A percentile compares a stretch with the other conserved stretches of the same genome.
phyloP scores from a whole-genome alignment of 805 yeast genomes.

The Pichia cabralensis region DNA sequence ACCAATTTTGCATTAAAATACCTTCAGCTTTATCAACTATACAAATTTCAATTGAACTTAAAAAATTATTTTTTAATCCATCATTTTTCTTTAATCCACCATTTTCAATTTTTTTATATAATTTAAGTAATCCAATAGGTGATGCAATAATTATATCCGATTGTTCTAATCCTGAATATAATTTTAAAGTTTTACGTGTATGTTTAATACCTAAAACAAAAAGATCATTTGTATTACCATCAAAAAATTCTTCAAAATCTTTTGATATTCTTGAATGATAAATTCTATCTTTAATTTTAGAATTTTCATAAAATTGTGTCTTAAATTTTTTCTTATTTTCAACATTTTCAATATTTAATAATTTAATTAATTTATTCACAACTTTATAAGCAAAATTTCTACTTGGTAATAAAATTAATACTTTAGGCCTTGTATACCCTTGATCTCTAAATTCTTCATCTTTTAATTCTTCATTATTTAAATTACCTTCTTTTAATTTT shows the following conservation, averaged over 20 bases:
- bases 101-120: constrained; percentile 41
- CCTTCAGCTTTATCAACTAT: constrained; percentile 79
- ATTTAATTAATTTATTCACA: constrained; percentile 47
- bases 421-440: constrained; percentile 92
- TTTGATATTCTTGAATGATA: constrained; percentile 60
- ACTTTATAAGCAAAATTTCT: constrained; percentile 67
- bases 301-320: constrained; percentile 52
- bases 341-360: constrained; percentile 62
- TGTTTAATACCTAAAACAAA: constrained; percentile 87
- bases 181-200: constrained; percentile 76
- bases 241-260: constrained; percentile 70
- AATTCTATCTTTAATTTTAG: constrained; percentile 17
- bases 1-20: constrained; percentile 88
- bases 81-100: constrained; percentile 18
- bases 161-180: constrained; percentile 74
- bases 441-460: constrained; percentile 76
- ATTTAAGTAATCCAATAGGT: constrained; percentile 78
- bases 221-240: constrained; percentile 86
- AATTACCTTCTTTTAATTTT: constrained; percentile 27
- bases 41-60: constrained; percentile 79
- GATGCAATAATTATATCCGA: constrained; percentile 86
- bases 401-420: constrained; percentile 73
- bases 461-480: constrained; percentile 13
- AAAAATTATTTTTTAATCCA: constrained; percentile 59
- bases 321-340: constrained; percentile 74